Base-by-base conservation (phyloP, 257 asterid genomes). In the Forsythia viridissima region DNA sequence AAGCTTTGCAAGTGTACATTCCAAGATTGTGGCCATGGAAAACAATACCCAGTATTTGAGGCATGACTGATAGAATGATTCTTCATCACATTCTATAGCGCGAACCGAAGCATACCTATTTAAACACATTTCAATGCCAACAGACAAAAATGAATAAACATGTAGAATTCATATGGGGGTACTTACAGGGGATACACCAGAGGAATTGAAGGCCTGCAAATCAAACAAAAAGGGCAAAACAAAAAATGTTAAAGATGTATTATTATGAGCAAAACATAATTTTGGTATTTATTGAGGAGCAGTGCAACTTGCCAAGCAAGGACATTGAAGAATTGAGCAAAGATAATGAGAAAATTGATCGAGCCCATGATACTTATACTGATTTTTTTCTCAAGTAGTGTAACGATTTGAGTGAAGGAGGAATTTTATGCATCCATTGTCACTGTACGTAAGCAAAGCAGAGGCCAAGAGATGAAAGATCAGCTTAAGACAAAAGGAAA, bases 1-100 rank as follows among this genome's bases (percentile, higher is more conserved):
- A 75, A 75, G 40, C 71, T 38, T 59, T 18, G 70, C 18, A 20
- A 75, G 63, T 10, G 41, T 20, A 30, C 41, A 75, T 30, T 75
- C 78, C 40, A 75, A 59, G 57, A 75, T 75, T 6, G 71, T 38
- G 39, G 24, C 71, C 40, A 75, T 38, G 15, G 78, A 57, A 38
- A 75, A 75, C 78, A 75, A 38, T 6, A 75, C 71, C 78, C 78
- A 75, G 10, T 75, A 75, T 39, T 13, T 75, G 57, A 75, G 78
- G 39, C 78, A 75, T 20, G 57, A 48, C 52, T 59, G 71, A 75
- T 75, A 75, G 39, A 36, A n/a, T n/a, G 16, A 4, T n/a, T 75
- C n/a, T 59, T 75, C 55, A 59, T 75, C 78, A 57, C 39, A 15
- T 59, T 59, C 38, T n/a, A 75, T 75, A 15, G 70, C 78, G n/a